phyloP scores from a whole-genome alignment of 192 early-diverging fungal species.

The Spinellus fusiger region DNA sequence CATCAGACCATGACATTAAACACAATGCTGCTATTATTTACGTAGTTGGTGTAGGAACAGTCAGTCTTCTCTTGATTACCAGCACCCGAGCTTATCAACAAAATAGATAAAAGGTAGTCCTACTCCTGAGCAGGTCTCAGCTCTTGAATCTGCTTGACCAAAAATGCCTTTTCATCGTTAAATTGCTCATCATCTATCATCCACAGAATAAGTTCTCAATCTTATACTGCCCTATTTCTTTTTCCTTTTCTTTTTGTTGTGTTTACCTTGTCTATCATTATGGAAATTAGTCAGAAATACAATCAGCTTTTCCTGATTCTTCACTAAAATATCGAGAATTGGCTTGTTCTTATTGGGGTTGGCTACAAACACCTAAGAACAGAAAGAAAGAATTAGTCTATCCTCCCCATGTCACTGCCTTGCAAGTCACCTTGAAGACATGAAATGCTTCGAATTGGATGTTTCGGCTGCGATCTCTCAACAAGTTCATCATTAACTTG shows the following conservation, averaged over 20 bases:
- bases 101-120: not conserved
- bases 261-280: conserved; percentile 85
- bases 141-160: conserved; percentile 83
- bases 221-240: not conserved
- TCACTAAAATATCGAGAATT: conserved; percentile 85
- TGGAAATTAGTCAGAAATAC: conserved; percentile 87
- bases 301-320: conserved; percentile 89
- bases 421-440: conserved; percentile 83
- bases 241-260: not conserved
- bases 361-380: conserved; percentile 85
- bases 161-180: conserved; percentile 95
- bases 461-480: conserved; percentile 92
- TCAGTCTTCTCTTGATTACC: not conserved
- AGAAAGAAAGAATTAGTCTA: conserved; percentile 16
- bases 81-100: not conserved
- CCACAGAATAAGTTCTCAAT: not conserved
- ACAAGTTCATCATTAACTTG: conserved; percentile 96
- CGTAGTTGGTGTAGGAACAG: too few species aligned
- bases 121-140: conserved; percentile 30
- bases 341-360: conserved; percentile 95
- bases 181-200: conserved; percentile 93
- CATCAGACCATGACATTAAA: too few species aligned
- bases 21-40: too few species aligned
- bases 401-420: not conserved
- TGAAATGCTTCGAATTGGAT: conserved; percentile 99